Percentiles rank a stretch among this genome's conserved stretches.
Conservation (phyloP, 306 rosid genomes). For the Castanea sativa region DNA sequence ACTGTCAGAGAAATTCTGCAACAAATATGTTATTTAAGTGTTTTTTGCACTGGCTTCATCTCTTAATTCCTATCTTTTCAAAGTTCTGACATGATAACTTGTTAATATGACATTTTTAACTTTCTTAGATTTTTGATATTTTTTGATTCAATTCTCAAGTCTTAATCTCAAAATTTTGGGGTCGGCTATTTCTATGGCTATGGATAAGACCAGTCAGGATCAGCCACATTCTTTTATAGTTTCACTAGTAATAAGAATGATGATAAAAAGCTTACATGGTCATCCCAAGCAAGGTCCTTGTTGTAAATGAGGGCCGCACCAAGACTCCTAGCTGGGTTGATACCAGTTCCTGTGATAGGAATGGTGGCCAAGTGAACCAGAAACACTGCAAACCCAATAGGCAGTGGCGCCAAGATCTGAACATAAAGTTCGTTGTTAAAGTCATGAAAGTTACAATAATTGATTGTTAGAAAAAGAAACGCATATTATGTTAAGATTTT, state of each 20-base stretch:
- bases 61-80: too few species aligned
- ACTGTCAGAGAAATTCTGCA: background rate
- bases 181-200: too few species aligned
- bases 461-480: background rate
- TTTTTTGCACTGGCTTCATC: too few species aligned
- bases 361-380: constrained; percentile 43
- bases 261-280: constrained; percentile 26
- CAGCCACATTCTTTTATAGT: too few species aligned
- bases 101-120: too few species aligned
- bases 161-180: too few species aligned
- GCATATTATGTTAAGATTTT: background rate
- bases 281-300: constrained; percentile 31
- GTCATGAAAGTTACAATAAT: background rate
- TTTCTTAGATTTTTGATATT: too few species aligned
- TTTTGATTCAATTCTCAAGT: too few species aligned
- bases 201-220: too few species aligned
- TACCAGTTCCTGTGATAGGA: constrained; percentile 40
- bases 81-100: too few species aligned
- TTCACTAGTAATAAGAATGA: too few species aligned
- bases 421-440: background rate
- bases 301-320: constrained; percentile 36
- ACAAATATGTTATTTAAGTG: background rate
- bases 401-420: constrained; percentile 38
- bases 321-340: constrained; percentile 39
- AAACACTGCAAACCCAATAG: constrained; percentile 43